Evolutionary conservation across 495 filamentous ascomycete genomes (phyloP), one percentile per base, ranked within the genome.

Genomic region (Neurospora sublineolata): DNA sequence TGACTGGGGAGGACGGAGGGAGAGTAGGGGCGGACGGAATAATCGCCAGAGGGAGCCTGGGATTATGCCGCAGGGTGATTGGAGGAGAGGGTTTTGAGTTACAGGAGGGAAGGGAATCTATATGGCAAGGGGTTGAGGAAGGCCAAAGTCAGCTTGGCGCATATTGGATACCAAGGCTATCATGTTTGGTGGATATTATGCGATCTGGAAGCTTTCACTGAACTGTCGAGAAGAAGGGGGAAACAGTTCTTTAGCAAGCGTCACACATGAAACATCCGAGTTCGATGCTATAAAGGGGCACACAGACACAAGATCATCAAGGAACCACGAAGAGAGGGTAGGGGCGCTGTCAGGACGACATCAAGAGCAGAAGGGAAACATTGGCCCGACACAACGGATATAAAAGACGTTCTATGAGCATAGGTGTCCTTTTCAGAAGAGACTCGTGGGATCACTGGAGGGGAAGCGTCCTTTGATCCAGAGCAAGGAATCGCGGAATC

Each of bases 61-160:
- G 16, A 64, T 8, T 33, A 80, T 89, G 52, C 87, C 87, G 1
- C 75, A 72, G 8, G 87, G 87, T 5, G 87, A 88, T 75, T 89
- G 87, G 87, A 84, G 87, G 76, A 82, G 87, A 72, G 87, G 87
- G 0, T 33, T 64, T 33, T 60, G 23, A 60, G 30, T 3, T 30
- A 30, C 30, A 30, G 30, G 11, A 16, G 27, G 52, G 3, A 16
- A 27, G 8, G 14, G 23, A 27, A 6, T 60, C 3, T 5, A 12
- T 16, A 60, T 12, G 14, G 6, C 52, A 60, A 33, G 5, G 12
- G 12, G 12, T 16, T 64, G 52, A 1, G 2, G 0, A 1, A 16
- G 23, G 23, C 2, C 52, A 3, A 1, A 30, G 18, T 33, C 30
- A 4, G 27, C 27, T 1, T 8, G 6, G 30, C 3, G 3, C 14